Conservation (phyloP, 768 basidiomycete genomes). For the Kwoniella pini region DNA sequence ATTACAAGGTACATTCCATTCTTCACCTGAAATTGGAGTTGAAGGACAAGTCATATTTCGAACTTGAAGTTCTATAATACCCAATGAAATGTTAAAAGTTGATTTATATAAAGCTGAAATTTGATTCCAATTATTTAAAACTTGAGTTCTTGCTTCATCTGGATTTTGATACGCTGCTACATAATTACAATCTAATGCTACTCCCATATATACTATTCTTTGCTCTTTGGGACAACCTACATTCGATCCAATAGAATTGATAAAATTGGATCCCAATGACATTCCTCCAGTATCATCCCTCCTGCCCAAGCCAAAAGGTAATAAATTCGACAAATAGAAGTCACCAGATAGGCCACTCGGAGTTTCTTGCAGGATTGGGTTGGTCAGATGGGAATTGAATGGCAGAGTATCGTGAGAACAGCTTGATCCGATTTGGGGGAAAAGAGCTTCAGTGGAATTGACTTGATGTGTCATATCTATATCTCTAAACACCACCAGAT, state of each 20-base stretch:
- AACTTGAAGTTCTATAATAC: constrained; percentile 77
- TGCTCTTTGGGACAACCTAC: constrained; percentile 72
- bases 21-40: constrained; percentile 59
- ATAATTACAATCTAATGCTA: constrained; percentile 84
- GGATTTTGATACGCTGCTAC: constrained; percentile 65
- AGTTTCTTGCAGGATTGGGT: constrained; percentile 45
- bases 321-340: constrained; percentile 5
- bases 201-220: constrained; percentile 77
- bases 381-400: constrained; percentile 65
- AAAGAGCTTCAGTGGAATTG: too few species aligned
- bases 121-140: constrained; percentile 74
- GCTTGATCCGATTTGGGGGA: constrained; percentile 50
- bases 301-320: neutral
- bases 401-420: constrained; percentile 72
- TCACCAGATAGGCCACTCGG: neutral
- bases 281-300: constrained; percentile 44
- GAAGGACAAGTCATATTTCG: constrained; percentile 68
- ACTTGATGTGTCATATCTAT: constrained; percentile 65
- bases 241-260: constrained; percentile 66
- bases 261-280: constrained; percentile 61
- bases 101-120: constrained; percentile 57
- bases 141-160: constrained; percentile 69
- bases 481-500: constrained; percentile 73
- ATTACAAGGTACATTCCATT: constrained; percentile 76
- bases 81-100: constrained; percentile 82